Evolutionary conservation across 805 yeast genomes (phyloP), one percentile per base, ranked within the genome.

Genomic region (Zygosaccharomyces rouxii): DNA sequence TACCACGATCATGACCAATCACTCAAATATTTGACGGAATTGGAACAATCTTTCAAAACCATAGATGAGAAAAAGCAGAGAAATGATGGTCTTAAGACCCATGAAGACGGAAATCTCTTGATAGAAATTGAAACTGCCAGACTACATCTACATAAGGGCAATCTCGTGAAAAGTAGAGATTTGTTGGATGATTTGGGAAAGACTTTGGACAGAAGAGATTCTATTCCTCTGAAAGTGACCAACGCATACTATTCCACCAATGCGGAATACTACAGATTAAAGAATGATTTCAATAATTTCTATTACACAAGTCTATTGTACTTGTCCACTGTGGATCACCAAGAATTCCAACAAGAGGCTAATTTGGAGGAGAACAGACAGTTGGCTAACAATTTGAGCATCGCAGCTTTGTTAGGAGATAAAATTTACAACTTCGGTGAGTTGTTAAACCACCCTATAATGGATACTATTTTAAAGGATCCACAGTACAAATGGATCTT

Each of bases 361-460:
- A 55, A 73, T 9, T 35, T 51, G 10, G 55, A 62, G 30, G 75
- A 72, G 42, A 73, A 70, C 56, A 76, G 75, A 56, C 72, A 71
- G 48, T 67, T 83, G 44, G 86, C 88, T 1, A 81, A 82, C 59
- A 95, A 92, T 56, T 78, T 92, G 56, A 78, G 92, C 51, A 75
- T 89, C 40, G 83, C 96, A 28, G 98, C 97, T 0, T 72, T 94
- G 51, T 75, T 92, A 58, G 98, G 97, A 42, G 96, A 89, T 63
- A 83, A 80, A 60, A 87, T 92, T 58, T 94, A 89, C 74, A 94
- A 92, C 71, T 94, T 94, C 68, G 98, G 98, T 44, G 99, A 94
- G 70, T 78, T 94, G 54, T 77, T 94, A 52, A 81, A 89, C 66
- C 98, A 92, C 68, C 96, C 94, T 38, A 81, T 92, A 41, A 77